Conservation (phyloP, 441 rosid genomes). For the Gossypium schwendimanii region DNA sequence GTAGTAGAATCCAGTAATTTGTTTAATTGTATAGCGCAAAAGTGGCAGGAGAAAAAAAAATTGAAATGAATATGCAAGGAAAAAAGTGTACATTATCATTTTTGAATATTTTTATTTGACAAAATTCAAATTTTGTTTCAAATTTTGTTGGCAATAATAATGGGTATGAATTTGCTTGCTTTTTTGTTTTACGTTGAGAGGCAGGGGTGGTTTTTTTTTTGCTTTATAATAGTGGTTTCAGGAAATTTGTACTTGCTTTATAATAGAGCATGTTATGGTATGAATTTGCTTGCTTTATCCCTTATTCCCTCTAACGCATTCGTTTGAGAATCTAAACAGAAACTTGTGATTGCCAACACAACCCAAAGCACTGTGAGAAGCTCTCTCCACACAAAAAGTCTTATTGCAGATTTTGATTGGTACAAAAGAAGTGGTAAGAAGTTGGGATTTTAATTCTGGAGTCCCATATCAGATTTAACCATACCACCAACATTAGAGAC, state of each 20-base stretch:
- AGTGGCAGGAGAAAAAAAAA: conserved; percentile 16
- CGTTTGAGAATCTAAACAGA: too few species aligned
- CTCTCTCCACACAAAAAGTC: too few species aligned
- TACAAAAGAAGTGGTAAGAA: too few species aligned
- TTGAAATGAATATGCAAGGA: conserved; percentile 24
- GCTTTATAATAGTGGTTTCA: neutral
- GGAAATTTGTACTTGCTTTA: neutral
- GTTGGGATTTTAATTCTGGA: too few species aligned
- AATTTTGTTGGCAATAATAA: conserved; percentile 7
- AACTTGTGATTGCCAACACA: too few species aligned
- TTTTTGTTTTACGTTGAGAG: neutral
- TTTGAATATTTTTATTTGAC: conserved; percentile 26
- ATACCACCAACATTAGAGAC: too few species aligned
- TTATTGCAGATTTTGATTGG: too few species aligned
- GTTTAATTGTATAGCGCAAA: conserved; percentile 41
- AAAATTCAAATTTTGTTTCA: conserved; percentile 9
- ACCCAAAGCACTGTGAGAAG: too few species aligned
- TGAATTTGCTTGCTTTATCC: neutral
- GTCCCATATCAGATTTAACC: too few species aligned
- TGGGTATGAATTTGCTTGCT: neutral
- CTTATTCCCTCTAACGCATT: too few species aligned
- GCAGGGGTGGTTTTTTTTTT: neutral
- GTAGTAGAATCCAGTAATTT: conserved; percentile 24
- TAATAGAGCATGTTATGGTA: too few species aligned
- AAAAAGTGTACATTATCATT: conserved; percentile 48